Conservation (phyloP, 495 filamentous ascomycete genomes). For the Xylaria curta region DNA sequence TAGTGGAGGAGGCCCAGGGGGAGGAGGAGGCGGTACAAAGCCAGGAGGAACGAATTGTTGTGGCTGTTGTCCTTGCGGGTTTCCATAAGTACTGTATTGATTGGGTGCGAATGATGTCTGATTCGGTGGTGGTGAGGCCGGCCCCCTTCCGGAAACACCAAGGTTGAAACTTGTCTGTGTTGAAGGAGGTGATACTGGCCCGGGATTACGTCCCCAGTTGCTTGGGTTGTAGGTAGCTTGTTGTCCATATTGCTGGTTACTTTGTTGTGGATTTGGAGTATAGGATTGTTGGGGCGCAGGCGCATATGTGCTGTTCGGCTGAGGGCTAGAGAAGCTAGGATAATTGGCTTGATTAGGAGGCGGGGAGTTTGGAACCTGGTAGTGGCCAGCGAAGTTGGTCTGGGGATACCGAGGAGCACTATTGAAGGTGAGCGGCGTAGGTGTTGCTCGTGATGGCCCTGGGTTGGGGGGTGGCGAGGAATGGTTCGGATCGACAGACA, state of each 20-base stretch:
- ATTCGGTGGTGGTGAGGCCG: conserved; percentile 61
- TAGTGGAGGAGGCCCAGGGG: conserved; percentile 78
- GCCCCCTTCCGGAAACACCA: conserved; percentile 47
- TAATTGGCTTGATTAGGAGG: conserved; percentile 53
- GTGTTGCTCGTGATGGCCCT: conserved; percentile 54
- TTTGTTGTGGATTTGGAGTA: conserved; percentile 35
- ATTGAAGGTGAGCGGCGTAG: conserved; percentile 49
- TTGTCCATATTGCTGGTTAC: conserved; percentile 47
- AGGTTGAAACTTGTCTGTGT: conserved; percentile 55
- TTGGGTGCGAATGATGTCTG: conserved; percentile 53
- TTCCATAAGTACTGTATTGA: conserved; percentile 54
- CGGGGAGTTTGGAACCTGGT: conserved; percentile 58
- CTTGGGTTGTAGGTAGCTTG: conserved; percentile 56
- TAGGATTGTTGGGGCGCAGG: conserved; percentile 35
- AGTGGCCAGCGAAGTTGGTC: conserved; percentile 55
- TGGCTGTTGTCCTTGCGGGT: conserved; percentile 46
- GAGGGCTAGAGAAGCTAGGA: conserved; percentile 39
- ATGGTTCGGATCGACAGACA: conserved; percentile 72
- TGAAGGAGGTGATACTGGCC: conserved; percentile 55
- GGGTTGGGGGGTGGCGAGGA: conserved; percentile 56
- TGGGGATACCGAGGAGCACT: conserved; percentile 53
- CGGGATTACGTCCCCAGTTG: conserved; percentile 55
- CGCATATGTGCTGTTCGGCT: conserved; percentile 35
- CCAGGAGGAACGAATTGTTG: conserved; percentile 71
- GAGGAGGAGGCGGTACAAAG: conserved; percentile 91